Percentiles rank a stretch among this genome's conserved stretches.
phyloP scores from a whole-genome alignment of 2,329 filamentous ascomycete species.

The Sclerotiophoma versabilis region DNA sequence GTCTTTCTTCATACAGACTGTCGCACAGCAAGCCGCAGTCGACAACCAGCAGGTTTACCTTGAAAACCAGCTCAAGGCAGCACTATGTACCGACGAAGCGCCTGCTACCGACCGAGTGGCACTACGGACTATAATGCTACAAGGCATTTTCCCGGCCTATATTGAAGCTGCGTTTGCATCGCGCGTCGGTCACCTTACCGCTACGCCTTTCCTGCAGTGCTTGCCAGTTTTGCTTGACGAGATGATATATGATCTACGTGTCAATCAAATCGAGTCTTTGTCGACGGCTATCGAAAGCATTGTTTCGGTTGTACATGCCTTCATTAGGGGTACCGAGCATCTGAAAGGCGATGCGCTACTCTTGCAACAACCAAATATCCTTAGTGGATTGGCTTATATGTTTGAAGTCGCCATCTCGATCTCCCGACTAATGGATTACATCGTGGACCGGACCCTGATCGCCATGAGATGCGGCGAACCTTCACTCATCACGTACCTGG shows the following conservation, averaged over 20 bases:
- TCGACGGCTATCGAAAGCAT: conserved; percentile 48
- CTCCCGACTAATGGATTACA: conserved; percentile 56
- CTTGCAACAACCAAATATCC: conserved; percentile 49
- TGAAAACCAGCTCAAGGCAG: conserved; percentile 60
- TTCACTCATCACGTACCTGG: conserved; percentile 49
- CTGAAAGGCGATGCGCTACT: conserved; percentile 44
- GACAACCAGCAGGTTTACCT: conserved; percentile 66
- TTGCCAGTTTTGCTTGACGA: conserved; percentile 52
- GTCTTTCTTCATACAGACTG: conserved; percentile 65
- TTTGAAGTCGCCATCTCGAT: conserved; percentile 52
- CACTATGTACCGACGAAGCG: conserved; percentile 56
- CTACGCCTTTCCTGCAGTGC: conserved; percentile 60
- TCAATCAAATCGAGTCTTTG: conserved; percentile 51
- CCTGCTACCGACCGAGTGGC: conserved; percentile 52
- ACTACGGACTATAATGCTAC: conserved; percentile 60
- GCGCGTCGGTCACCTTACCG: conserved; percentile 59
- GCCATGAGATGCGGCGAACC: conserved; percentile 22
- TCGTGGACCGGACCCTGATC: conserved; percentile 44
- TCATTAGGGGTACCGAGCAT: conserved; percentile 46
- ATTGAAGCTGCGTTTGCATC: conserved; percentile 57
- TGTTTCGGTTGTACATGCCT: conserved; percentile 48
- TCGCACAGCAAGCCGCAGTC: conserved; percentile 64
- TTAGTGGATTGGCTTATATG: conserved; percentile 50
- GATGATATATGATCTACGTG: conserved; percentile 56
- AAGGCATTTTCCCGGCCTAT: conserved; percentile 65